phyloP scores from a whole-genome alignment of 176 grass and related monocot species.

The Carex parvula region DNA sequence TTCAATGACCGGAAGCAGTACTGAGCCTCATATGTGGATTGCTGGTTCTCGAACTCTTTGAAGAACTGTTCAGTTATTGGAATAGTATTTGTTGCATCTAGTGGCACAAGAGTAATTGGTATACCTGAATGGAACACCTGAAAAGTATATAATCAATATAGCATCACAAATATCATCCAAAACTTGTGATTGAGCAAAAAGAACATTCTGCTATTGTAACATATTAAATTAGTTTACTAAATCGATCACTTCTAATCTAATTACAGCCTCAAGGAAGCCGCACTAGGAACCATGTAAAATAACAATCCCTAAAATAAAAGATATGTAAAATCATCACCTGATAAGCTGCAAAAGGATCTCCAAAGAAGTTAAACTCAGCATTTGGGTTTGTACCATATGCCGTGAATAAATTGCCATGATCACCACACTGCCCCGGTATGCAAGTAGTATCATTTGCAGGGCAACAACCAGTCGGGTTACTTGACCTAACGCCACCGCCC shows the following conservation, averaged over 20 bases:
- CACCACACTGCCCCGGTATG: conserved; percentile 53
- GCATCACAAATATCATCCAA: conserved; percentile 48
- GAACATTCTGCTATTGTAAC: not conserved
- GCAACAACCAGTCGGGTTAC: conserved; percentile 82
- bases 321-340: conserved; percentile 37
- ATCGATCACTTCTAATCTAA: not conserved
- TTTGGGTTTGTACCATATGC: conserved; percentile 59
- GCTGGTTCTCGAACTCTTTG: conserved; percentile 41
- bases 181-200: not conserved
- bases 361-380: conserved; percentile 88
- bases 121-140: conserved; percentile 84
- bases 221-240: not conserved
- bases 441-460: conserved; percentile 39
- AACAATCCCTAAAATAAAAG: not conserved
- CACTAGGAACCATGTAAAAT: not conserved
- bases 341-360: conserved; percentile 88
- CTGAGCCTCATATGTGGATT: conserved; percentile 68
- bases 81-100: conserved; percentile 92
- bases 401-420: conserved; percentile 78
- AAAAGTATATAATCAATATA: conserved; percentile 14
- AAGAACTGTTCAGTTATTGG: conserved; percentile 73
- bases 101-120: conserved; percentile 77
- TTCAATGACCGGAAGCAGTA: conserved; percentile 73
- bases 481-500: conserved; percentile 72
- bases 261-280: not conserved